Evolutionary conservation across 306 rosid species (phyloP).

Genomic region (Rosa multiflora): DNA sequence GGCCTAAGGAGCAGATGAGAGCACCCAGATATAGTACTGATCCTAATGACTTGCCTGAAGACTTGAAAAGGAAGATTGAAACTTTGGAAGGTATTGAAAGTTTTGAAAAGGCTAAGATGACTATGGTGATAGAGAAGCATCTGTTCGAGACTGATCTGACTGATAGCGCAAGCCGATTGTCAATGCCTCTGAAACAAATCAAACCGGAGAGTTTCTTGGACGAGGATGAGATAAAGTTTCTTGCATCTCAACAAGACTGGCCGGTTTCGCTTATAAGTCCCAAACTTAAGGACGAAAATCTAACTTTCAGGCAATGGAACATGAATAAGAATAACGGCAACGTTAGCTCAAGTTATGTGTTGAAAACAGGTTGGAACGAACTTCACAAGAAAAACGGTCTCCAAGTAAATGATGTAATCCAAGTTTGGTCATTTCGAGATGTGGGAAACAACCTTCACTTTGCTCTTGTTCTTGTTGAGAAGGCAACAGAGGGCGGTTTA

Average conservation of each 20-base stretch:
- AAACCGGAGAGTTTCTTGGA: conserved; percentile 7
- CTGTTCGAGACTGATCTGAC: neutral
- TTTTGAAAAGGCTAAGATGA: neutral
- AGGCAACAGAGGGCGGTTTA: neutral
- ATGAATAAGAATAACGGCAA: neutral
- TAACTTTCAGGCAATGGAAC: neutral
- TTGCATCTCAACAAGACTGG: neutral
- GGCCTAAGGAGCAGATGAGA: neutral
- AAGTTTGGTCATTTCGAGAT: conserved; percentile 9
- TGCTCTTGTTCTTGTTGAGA: neutral
- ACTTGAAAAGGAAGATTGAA: neutral
- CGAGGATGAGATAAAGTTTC: neutral
- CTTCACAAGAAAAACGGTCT: neutral
- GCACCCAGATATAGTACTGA: neutral
- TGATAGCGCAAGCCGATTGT: neutral
- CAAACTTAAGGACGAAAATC: neutral
- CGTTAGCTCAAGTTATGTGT: neutral
- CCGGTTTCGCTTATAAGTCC: neutral
- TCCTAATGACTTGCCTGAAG: conserved; percentile 10
- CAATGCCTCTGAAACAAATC: conserved; percentile 12
- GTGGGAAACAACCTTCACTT: neutral
- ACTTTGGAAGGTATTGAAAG: conserved; percentile 3
- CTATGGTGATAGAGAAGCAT: neutral
- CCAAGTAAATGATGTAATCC: neutral
- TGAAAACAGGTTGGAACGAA: neutral